Evolutionary conservation across 148 eudicot species (phyloP).

Genomic region (Rhododendron mucronatum): DNA sequence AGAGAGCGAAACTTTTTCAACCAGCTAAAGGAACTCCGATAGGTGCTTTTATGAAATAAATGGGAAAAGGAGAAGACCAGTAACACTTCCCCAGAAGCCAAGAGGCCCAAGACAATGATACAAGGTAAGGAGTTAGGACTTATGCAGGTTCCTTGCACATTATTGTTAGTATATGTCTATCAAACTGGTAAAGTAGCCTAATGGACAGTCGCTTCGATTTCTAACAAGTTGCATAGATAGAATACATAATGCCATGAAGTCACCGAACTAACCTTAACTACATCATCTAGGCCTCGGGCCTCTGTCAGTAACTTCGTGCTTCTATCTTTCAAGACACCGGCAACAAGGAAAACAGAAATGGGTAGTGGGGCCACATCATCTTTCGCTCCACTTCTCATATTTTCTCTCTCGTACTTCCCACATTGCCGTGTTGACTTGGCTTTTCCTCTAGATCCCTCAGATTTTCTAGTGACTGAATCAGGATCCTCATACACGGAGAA

Average conservation of each 20-base stretch:
- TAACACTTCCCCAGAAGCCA: neutral
- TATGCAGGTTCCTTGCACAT: neutral
- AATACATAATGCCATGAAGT: neutral
- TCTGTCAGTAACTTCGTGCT: slow-evolving; percentile 69
- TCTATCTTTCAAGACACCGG: slow-evolving; percentile 85
- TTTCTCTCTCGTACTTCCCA: slow-evolving; percentile 89
- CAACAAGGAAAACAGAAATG: slow-evolving; percentile 90
- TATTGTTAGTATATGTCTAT: neutral
- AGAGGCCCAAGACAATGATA: neutral
- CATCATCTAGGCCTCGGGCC: slow-evolving; percentile 97
- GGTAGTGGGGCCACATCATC: slow-evolving; percentile 63
- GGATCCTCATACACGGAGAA: slow-evolving; percentile 60
- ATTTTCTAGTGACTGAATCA: slow-evolving; percentile 36
- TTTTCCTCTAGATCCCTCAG: slow-evolving; percentile 65
- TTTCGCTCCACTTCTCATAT: slow-evolving; percentile 58
- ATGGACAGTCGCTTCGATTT: neutral
- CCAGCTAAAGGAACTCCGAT: neutral
- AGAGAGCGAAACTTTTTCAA: neutral
- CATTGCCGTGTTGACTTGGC: slow-evolving; percentile 70
- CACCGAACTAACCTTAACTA: slow-evolving; percentile 65
- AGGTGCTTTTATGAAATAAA: neutral
- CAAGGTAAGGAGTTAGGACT: neutral
- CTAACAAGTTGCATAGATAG: neutral
- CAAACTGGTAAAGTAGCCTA: neutral
- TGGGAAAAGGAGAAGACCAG: neutral